These are phyloP conservation scores for Calonectria pseudoturangicola DNA, from an alignment of 2,329 filamentous ascomycete genomes.

Conservation along the genomic window DNA sequence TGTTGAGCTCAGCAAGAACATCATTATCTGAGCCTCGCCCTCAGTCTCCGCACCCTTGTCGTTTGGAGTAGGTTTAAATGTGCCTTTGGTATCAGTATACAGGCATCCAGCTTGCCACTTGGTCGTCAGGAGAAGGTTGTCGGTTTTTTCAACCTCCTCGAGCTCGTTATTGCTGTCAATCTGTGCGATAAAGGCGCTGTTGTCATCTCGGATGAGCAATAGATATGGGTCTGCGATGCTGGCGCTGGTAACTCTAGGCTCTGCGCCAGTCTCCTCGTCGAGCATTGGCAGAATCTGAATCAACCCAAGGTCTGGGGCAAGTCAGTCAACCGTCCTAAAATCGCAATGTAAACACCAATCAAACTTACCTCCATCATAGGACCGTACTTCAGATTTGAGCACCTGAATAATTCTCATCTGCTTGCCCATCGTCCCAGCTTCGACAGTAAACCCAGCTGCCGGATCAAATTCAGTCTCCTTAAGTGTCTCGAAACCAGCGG, in stretches of 20 bases:
- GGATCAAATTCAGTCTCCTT: conserved; percentile 93
- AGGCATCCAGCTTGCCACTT: conserved; percentile 91
- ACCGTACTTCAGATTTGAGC: conserved; percentile 88
- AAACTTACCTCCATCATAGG: conserved; percentile 87
- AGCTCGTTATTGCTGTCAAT: conserved; percentile 87
- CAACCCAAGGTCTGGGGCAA: conserved; percentile 83
- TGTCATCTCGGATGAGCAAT: conserved; percentile 88
- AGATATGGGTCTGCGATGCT: conserved; percentile 93
- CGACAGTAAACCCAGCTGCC: conserved; percentile 89
- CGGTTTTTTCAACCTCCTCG: conserved; percentile 83
- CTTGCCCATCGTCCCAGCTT: conserved; percentile 88
- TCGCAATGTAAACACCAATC: conserved; percentile 60
- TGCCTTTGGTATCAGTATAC: conserved; percentile 79
- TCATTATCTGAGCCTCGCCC: conserved; percentile 73
- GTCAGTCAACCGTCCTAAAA: conserved; percentile 43
- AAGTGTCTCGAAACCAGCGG: conserved; percentile 83
- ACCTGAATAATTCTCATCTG: conserved; percentile 91
- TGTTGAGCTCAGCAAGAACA: conserved; percentile 86
- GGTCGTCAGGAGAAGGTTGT: conserved; percentile 72
- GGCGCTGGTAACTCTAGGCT: conserved; percentile 85
- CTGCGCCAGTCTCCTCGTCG: conserved; percentile 90
- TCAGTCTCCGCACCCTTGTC: conserved; percentile 62
- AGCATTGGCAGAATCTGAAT: conserved; percentile 94
- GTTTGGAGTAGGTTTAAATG: conserved; percentile 68
- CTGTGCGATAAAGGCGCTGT: conserved; percentile 85